Evolutionary conservation across 2,329 filamentous ascomycete genomes (phyloP).

Genomic region (Meredithiella fracta): DNA sequence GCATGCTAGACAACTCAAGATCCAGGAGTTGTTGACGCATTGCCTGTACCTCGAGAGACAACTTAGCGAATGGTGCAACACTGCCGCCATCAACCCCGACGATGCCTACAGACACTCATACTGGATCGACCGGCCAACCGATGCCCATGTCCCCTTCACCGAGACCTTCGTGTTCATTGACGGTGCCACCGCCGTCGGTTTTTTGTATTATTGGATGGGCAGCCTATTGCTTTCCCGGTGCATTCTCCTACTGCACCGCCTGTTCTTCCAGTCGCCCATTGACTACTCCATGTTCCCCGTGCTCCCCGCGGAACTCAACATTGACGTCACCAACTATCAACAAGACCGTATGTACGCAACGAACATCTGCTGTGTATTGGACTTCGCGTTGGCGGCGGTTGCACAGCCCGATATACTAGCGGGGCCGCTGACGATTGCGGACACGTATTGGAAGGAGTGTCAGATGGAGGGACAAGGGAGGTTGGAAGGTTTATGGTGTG

Average conservation of each 20-base stretch:
- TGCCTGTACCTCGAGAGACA: slow-evolving; percentile 32
- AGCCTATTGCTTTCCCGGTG: slow-evolving; percentile 33
- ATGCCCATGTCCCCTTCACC: slow-evolving; percentile 26
- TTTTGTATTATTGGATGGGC: slow-evolving; percentile 38
- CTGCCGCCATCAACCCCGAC: slow-evolving; percentile 19
- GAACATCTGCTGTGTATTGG: slow-evolving; percentile 34
- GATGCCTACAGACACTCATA: slow-evolving; percentile 18
- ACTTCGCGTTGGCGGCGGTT: slow-evolving; percentile 28
- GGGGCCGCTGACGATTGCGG: slow-evolving; percentile 27
- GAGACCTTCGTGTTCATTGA: slow-evolving; percentile 31
- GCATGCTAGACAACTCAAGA: slow-evolving; percentile 26
- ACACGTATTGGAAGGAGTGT: slow-evolving; percentile 27
- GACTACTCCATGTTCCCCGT: slow-evolving; percentile 26
- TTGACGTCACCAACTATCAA: slow-evolving; percentile 29
- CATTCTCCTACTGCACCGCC: slow-evolving; percentile 29
- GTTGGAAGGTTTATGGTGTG: slow-evolving; percentile 33
- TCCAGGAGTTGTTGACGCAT: slow-evolving; percentile 31
- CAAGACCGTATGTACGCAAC: slow-evolving; percentile 29
- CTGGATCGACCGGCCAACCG: slow-evolving; percentile 19
- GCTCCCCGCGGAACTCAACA: slow-evolving; percentile 23
- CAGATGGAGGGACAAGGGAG: slow-evolving; percentile 24
- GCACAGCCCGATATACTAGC: slow-evolving; percentile 31
- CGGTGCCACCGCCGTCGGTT: slow-evolving; percentile 27
- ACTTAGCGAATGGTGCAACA: slow-evolving; percentile 31
- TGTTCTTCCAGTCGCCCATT: slow-evolving; percentile 29